Conservation (phyloP, 495 filamentous ascomycete species). For the Usnea hakonensis region DNA sequence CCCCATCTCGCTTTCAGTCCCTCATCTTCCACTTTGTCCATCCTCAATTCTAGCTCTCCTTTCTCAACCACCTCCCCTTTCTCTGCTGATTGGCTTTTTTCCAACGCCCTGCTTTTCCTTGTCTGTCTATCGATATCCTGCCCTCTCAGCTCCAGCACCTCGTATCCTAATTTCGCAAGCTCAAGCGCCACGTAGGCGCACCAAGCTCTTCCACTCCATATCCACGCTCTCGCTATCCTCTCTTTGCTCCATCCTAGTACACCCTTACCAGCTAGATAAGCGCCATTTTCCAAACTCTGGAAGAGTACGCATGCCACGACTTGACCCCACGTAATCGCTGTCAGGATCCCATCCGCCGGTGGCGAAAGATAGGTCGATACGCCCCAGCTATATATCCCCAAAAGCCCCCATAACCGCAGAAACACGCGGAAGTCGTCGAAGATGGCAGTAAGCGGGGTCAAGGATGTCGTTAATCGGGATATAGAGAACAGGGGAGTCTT, state of each 20-base stretch:
- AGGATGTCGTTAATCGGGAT: conserved; percentile 20
- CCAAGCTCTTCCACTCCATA: conserved; percentile 78
- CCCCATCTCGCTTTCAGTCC: conserved; percentile 38
- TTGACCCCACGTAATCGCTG: conserved; percentile 56
- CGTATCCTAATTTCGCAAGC: conserved; percentile 54
- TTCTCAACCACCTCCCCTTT: conserved; percentile 43
- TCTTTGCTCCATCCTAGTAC: conserved; percentile 53
- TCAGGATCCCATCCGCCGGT: conserved; percentile 38
- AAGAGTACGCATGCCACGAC: conserved; percentile 57
- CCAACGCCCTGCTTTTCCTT: conserved; percentile 27
- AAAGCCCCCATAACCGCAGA: conserved; percentile 67
- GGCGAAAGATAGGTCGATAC: conserved; percentile 44
- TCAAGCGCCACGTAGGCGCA: conserved; percentile 68
- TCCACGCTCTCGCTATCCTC: conserved; percentile 47
- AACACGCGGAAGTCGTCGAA: conserved; percentile 63
- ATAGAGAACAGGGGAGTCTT: conserved; percentile 32
- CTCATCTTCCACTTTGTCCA: conserved; percentile 40
- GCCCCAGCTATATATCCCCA: conserved; percentile 72
- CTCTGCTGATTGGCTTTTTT: conserved; percentile 17
- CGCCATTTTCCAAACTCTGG: conserved; percentile 78
- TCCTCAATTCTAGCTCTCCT: conserved; percentile 33
- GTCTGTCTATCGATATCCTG: conserved; percentile 23
- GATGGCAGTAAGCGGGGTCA: conserved; percentile 38
- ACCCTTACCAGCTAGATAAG: conserved; percentile 64
- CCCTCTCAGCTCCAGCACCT: conserved; percentile 35